Percentiles rank a stretch among this genome's conserved stretches.
These are phyloP conservation scores for Rhypophila decipiens DNA, from an alignment of 495 filamentous ascomycete species.

Conservation along the genomic window DNA sequence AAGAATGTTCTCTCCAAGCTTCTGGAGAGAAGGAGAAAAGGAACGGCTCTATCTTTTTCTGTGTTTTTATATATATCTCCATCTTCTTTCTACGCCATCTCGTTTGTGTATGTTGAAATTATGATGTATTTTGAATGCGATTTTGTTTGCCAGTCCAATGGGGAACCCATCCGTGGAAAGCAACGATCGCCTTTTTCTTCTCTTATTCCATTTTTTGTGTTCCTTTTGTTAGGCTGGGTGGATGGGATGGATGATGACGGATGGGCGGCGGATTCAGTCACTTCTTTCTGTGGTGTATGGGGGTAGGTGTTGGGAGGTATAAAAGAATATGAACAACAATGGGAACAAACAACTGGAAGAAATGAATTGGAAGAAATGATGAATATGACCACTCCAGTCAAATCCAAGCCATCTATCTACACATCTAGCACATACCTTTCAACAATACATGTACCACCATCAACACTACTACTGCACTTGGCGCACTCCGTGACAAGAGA, in stretches of 20 bases:
- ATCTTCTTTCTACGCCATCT: not conserved
- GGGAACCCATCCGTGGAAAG: no score
- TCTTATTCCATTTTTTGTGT: constrained; percentile 2
- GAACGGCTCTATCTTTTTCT: not conserved
- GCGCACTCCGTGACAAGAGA: no score
- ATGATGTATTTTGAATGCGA: not conserved
- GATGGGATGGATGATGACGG: constrained; percentile 8
- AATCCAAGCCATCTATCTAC: no score
- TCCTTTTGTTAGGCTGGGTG: constrained; percentile 1
- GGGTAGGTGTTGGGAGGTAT: no score
- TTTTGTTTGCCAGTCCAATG: constrained; percentile 2
- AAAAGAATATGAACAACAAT: no score
- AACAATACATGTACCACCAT: no score
- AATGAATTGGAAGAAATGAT: no score
- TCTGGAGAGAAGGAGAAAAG: not conserved
- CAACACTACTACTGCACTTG: no score
- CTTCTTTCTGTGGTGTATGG: no score
- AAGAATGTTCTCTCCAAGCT: not conserved
- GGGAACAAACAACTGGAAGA: no score
- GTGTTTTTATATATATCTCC: not conserved
- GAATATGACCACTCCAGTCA: no score
- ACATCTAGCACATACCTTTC: no score
- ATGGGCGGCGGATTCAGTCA: not conserved
- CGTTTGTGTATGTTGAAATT: not conserved
- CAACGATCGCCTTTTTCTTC: constrained; percentile 2